Percentiles rank a stretch among this genome's conserved stretches.
phyloP scores from a whole-genome alignment of 2,329 filamentous ascomycete genomes.

The Neopestalotiopsis rosae region DNA sequence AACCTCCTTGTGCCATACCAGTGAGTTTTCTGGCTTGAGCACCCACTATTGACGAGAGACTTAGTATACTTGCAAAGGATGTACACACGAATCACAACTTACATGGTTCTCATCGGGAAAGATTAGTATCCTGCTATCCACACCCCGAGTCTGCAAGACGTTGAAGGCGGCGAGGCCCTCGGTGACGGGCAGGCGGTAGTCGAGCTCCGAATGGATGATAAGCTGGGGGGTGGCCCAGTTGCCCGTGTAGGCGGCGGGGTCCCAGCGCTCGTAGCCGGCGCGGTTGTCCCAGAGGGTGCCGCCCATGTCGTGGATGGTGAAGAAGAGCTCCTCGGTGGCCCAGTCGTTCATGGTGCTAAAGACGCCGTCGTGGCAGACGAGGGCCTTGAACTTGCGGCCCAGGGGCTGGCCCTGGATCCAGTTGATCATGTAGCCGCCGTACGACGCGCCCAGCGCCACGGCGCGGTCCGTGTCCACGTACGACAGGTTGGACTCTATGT shows the following conservation, averaged over 20 bases:
- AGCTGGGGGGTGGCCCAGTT: conserved; percentile 89
- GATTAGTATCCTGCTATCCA: conserved; percentile 78
- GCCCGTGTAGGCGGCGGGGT: conserved; percentile 65
- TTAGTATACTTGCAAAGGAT: no score
- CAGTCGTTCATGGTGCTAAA: conserved; percentile 74
- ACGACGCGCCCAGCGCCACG: conserved; percentile 77
- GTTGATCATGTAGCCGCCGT: conserved; percentile 81
- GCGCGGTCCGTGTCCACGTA: conserved; percentile 73
- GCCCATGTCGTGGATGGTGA: conserved; percentile 71
- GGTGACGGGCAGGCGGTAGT: conserved; percentile 85
- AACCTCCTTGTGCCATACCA: conserved; percentile 90
- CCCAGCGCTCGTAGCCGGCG: conserved; percentile 71
- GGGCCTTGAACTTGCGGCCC: conserved; percentile 82
- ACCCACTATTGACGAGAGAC: conserved; percentile 68
- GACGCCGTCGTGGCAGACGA: conserved; percentile 88
- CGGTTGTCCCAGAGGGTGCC: conserved; percentile 67
- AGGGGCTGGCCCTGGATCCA: conserved; percentile 91
- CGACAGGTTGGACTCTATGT: conserved; percentile 67
- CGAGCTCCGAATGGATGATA: conserved; percentile 85
- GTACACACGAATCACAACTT: conserved; percentile 40
- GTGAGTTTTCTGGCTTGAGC: conserved; percentile 86
- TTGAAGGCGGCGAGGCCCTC: conserved; percentile 89
- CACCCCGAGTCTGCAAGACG: conserved; percentile 74
- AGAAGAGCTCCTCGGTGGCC: conserved; percentile 72
- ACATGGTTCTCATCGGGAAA: conserved; percentile 78